A percentile compares a stretch with the other conserved stretches of the same genome.
These are phyloP conservation scores for Pseudotsuga menziesii DNA, from an alignment of 75 land plant species.

Conservation along the genomic window DNA sequence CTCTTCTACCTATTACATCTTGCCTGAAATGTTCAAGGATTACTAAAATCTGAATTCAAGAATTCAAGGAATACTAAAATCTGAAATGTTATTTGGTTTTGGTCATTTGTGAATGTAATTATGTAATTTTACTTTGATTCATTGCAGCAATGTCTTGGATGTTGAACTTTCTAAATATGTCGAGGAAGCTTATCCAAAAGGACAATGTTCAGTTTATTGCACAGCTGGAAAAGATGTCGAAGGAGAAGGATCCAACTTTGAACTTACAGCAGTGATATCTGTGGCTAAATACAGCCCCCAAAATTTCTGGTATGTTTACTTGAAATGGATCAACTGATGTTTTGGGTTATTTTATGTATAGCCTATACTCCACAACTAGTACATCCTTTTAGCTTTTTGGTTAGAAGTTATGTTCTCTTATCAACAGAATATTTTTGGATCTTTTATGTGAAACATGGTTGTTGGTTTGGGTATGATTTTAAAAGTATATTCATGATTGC, in stretches of 20 bases:
- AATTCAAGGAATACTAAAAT: neutral
- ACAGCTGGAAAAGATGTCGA: conserved; percentile 71
- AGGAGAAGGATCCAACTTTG: conserved; percentile 65
- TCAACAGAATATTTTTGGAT: neutral
- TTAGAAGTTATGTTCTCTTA: neutral
- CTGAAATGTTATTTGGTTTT: neutral
- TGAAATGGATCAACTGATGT: neutral
- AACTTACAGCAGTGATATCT: conserved; percentile 75
- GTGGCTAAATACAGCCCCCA: conserved; percentile 84
- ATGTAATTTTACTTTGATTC: neutral
- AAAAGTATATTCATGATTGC: too few species aligned
- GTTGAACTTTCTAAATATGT: conserved; percentile 78
- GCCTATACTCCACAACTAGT: neutral
- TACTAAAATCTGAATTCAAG: neutral
- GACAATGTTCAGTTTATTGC: conserved; percentile 82
- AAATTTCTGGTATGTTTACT: conserved; percentile 77
- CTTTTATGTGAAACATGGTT: neutral
- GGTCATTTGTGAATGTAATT: too few species aligned
- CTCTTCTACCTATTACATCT: neutral
- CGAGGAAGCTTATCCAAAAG: conserved; percentile 89
- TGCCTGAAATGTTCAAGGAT: neutral
- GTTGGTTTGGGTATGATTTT: neutral
- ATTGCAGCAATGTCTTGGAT: conserved; percentile 73
- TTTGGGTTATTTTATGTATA: neutral
- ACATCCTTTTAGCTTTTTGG: neutral